phyloP scores from a whole-genome alignment of 2,329 filamentous ascomycete species.

The Penicillium italicum region DNA sequence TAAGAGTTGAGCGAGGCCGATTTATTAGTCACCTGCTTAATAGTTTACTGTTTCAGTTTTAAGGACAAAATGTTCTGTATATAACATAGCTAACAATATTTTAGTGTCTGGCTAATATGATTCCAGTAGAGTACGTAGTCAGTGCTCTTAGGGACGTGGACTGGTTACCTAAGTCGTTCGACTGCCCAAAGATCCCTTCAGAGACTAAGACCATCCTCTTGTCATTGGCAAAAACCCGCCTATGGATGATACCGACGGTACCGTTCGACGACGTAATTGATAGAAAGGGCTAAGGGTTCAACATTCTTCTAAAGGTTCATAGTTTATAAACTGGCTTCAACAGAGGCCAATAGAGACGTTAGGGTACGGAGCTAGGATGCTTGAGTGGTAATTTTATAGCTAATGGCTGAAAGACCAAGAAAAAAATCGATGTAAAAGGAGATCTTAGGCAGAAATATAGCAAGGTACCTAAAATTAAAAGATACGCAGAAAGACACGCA shows the following conservation, averaged over 20 bases:
- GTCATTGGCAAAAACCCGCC: conserved; percentile 14
- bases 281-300: conserved; percentile 33
- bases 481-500: too few relatives aligned
- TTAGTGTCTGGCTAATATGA: conserved; percentile 6
- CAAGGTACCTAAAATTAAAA: too few relatives aligned
- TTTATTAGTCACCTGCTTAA: conserved; percentile 20
- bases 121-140: conserved; percentile 17
- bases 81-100: conserved; percentile 2
- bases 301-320: conserved; percentile 29
- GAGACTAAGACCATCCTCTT: conserved; percentile 20
- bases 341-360: too few relatives aligned
- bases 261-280: conserved; percentile 30
- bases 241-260: conserved; percentile 17
- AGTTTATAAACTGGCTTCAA: too few relatives aligned
- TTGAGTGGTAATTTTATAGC: too few relatives aligned
- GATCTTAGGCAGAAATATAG: too few relatives aligned
- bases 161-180: conserved; percentile 19
- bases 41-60: conserved; percentile 22
- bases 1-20: conserved; percentile 14
- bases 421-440: too few relatives aligned
- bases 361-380: too few relatives aligned
- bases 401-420: too few relatives aligned
- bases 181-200: conserved; percentile 20
- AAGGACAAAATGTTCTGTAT: conserved; percentile 24
- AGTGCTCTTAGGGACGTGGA: conserved; percentile 17